Base-by-base conservation (phyloP, 1,139 yeast genomes). In the Taiozyma sp. region DNA sequence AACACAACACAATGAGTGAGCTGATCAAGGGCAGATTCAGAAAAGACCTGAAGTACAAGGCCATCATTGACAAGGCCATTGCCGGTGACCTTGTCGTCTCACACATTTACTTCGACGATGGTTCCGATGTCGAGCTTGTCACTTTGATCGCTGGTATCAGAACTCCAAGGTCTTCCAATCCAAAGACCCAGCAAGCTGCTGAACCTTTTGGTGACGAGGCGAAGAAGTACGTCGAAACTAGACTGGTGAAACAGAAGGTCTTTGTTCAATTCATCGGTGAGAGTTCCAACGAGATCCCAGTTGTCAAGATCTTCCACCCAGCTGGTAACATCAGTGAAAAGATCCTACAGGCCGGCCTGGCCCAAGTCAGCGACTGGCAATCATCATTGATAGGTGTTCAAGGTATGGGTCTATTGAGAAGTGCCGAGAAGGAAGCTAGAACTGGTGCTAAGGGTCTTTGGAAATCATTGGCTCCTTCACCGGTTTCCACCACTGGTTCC, bases 331-430 rank as follows among this genome's bases (percentile, higher is more conserved):
- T 89, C 60, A 82, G 87, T 54, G 85, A 83, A 59, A 79, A 81
- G 58, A 70, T 89, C 56, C 74, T 89, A 56, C 81, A 79, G 54
- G 75, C 74, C 53, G 97, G 97, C 10, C 74, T 83, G 44, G 96
- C 86, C 9, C 83, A 83, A 58, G 80, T 88, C 51, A 81, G 84
- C 24, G 96, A 89, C 65, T 87, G 96, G 93, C 96, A 89, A 66
- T 81, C 91, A 1, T 68, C 80, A n/a, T 64, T 82, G 48, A 71
- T 90, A 52, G 96, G 96, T 3, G 72, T 91, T 7, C 69, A 75
- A 41, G 73, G 72, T 44, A 87, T 89, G 92, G 63, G 78, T 4
- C 65, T 66, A 32, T 74, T 86, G 51, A 79, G 96, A 65, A 78
- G 74, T 52, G 82, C 87, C 28, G 96, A 87, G 65, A 81, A 75